These are phyloP conservation scores for Ilyonectria robusta DNA, from an alignment of 2,329 filamentous ascomycete species.

Conservation along the genomic window DNA sequence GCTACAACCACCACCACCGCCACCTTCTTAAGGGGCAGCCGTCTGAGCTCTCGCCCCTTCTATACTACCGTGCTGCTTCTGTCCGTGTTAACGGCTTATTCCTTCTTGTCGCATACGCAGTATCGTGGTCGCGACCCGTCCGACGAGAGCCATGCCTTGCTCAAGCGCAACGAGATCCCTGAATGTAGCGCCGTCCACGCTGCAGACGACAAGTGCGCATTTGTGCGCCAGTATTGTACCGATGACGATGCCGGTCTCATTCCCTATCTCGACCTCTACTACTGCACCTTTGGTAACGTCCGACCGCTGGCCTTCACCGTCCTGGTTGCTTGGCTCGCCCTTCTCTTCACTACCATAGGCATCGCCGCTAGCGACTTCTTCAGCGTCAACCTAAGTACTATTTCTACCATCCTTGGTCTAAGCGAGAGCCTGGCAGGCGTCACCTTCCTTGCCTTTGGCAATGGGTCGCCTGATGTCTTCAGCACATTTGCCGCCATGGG, in stretches of 20 bases:
- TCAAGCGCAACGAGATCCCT: conserved; percentile 49
- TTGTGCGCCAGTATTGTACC: conserved; percentile 84
- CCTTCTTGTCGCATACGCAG: conserved; percentile 54
- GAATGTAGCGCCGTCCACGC: conserved; percentile 86
- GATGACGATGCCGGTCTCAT: conserved; percentile 93
- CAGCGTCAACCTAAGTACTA: conserved; percentile 95
- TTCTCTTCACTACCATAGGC: conserved; percentile 96
- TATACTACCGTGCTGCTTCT: conserved; percentile 63
- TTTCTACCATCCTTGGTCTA: conserved; percentile 89
- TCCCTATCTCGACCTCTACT: conserved; percentile 91
- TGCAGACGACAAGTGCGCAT: conserved; percentile 86
- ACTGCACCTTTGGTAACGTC: conserved; percentile 79
- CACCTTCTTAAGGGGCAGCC: conserved; percentile 49
- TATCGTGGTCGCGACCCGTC: conserved; percentile 17
- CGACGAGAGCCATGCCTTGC: conserved; percentile 32
- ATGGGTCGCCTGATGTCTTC: conserved; percentile 98
- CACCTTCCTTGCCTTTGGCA: conserved; percentile 96
- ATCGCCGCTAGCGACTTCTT: conserved; percentile 99
- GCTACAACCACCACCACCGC: conserved; percentile 23
- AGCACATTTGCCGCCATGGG: conserved; percentile 98
- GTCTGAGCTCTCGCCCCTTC: conserved; percentile 64
- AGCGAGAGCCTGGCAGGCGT: conserved; percentile 97
- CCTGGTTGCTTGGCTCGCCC: conserved; percentile 84
- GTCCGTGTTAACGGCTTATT: conserved; percentile 61
- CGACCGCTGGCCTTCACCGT: conserved; percentile 85